phyloP scores from a whole-genome alignment of 352 stramenopile species.

The Phytophthora tentaculata region DNA sequence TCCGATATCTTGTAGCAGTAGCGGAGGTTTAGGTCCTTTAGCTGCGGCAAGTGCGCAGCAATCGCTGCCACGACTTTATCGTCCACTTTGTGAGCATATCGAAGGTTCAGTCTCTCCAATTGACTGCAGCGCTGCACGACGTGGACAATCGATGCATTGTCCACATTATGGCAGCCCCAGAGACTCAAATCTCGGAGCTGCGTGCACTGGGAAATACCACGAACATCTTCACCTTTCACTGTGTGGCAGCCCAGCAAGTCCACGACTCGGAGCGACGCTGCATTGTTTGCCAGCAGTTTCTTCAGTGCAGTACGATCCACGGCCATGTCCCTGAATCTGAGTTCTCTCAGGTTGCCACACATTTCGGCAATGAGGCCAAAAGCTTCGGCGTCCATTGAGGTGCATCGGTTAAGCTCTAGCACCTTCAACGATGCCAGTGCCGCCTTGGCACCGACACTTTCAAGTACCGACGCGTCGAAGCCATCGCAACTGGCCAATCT shows the following conservation, averaged over 20 bases:
- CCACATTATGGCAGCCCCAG: constrained; percentile 81
- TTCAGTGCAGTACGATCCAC: constrained; percentile 62
- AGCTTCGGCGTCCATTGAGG: constrained; percentile 48
- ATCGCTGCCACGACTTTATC: constrained; percentile 75
- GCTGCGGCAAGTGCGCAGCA: constrained; percentile 43
- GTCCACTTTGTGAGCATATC: constrained; percentile 87
- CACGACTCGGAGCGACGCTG: constrained; percentile 57
- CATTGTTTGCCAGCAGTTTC: constrained; percentile 55
- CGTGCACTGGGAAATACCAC: constrained; percentile 46
- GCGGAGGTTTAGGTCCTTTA: constrained; percentile 79
- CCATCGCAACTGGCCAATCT: constrained; percentile 58
- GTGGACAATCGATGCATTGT: constrained; percentile 67
- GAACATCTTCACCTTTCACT: constrained; percentile 57
- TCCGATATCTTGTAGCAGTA: constrained; percentile 91
- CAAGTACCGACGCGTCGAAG: constrained; percentile 52
- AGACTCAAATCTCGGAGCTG: constrained; percentile 69
- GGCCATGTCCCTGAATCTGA: constrained; percentile 76
- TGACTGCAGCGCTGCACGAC: constrained; percentile 53
- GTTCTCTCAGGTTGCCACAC: constrained; percentile 60
- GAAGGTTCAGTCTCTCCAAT: constrained; percentile 71
- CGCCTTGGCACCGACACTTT: constrained; percentile 20
- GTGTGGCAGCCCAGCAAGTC: constrained; percentile 84
- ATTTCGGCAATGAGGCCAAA: constrained; percentile 45
- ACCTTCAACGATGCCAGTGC: constrained; percentile 56
- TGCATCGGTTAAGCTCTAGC: constrained; percentile 69